phyloP scores from a whole-genome alignment of 2,329 filamentous ascomycete species.

The Monilinia polystroma region DNA sequence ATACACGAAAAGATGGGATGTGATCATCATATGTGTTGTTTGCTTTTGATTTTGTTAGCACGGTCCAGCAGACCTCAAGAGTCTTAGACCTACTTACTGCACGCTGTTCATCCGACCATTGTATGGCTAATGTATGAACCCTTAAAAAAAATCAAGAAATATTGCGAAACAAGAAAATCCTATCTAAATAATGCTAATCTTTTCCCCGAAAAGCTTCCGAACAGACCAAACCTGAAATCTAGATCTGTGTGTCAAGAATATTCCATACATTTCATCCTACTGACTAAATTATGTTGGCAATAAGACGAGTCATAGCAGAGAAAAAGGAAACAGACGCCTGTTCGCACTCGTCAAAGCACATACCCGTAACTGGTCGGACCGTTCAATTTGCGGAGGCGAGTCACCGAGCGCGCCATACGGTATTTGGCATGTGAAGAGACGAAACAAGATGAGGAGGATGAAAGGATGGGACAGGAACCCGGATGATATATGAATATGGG shows the following conservation, averaged over 20 bases:
- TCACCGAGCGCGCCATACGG: slow-evolving; percentile 6
- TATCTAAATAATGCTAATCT: not conserved
- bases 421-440: slow-evolving; percentile 12
- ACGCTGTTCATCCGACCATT: slow-evolving; percentile 3
- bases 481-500: not conserved
- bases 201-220: slow-evolving; percentile 15
- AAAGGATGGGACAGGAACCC: slow-evolving; percentile 5
- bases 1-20: not conserved
- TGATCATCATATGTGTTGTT: slow-evolving; percentile 14
- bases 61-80: not conserved
- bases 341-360: slow-evolving; percentile 13
- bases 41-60: slow-evolving; percentile 3
- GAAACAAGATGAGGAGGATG: not conserved
- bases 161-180: slow-evolving; percentile 11
- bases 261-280: no score
- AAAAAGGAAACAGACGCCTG: not conserved
- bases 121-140: not conserved
- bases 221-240: not conserved
- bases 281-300: not conserved
- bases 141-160: not conserved
- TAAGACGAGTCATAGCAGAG: slow-evolving; percentile 3
- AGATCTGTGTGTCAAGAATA: slow-evolving; percentile 2
- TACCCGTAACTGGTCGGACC: slow-evolving; percentile 13
- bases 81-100: not conserved
- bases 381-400: slow-evolving; percentile 17